Conservation (phyloP, 2,329 filamentous ascomycete genomes). For the Colletotrichum lupini region DNA sequence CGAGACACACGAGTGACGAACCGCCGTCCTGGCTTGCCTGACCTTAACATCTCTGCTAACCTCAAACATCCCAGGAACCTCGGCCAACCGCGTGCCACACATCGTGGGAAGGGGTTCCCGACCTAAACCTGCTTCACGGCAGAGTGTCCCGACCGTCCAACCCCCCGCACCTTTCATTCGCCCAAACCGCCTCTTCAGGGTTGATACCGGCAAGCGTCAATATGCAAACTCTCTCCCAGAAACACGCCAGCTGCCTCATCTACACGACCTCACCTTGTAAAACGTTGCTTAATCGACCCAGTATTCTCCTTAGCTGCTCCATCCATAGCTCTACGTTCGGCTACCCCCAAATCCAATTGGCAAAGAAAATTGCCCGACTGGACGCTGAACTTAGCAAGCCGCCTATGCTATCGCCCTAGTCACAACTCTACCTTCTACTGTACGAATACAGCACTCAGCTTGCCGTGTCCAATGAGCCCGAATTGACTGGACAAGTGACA, state of each 20-base stretch:
- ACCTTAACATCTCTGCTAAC: neutral
- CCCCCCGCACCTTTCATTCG: conserved; percentile 17
- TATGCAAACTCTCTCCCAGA: conserved; percentile 26
- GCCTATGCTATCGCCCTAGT: neutral
- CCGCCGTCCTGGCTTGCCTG: neutral
- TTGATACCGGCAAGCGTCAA: conserved; percentile 20
- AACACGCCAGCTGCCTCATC: conserved; percentile 28
- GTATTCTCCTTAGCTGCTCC: conserved; percentile 1
- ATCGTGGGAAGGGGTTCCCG: neutral
- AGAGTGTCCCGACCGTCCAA: conserved; percentile 4
- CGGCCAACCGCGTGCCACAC: neutral
- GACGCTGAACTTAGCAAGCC: neutral
- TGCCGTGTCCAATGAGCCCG: neutral
- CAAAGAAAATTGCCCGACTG: conserved; percentile 23
- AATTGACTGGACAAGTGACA: neutral
- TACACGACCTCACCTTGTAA: conserved; percentile 22
- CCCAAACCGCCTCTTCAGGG: conserved; percentile 18
- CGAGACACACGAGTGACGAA: neutral
- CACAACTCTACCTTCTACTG: neutral
- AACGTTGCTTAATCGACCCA: conserved; percentile 15
- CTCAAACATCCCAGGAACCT: neutral
- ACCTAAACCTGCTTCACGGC: neutral
- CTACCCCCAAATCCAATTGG: conserved; percentile 7
- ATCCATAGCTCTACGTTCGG: neutral
- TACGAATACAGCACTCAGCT: neutral